phyloP scores from a whole-genome alignment of 768 basidiomycete species.

The Floccularia luteovirens region DNA sequence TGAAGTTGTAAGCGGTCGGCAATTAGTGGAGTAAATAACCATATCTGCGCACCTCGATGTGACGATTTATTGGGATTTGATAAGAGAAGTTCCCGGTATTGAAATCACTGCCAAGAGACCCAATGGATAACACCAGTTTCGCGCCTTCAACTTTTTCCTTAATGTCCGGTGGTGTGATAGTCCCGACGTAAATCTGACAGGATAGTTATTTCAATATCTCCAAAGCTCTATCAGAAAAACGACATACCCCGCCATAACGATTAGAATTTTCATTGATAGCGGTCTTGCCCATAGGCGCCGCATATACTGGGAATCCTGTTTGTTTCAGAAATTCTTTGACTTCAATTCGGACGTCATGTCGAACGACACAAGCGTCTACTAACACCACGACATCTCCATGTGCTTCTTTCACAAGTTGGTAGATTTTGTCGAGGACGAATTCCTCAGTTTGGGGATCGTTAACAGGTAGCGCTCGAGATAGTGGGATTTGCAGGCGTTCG shows the following conservation, averaged over 20 bases:
- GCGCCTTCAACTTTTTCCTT: constrained; percentile 69
- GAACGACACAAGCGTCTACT: constrained; percentile 74
- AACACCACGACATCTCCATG: constrained; percentile 67
- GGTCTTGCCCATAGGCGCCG: constrained; percentile 79
- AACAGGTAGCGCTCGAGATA: constrained; percentile 36
- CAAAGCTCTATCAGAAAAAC: too few relatives aligned
- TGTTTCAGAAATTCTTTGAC: constrained; percentile 51
- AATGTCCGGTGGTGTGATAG: constrained; percentile 55
- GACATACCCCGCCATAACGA: constrained; percentile 74
- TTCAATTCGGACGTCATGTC: constrained; percentile 61
- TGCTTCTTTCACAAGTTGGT: constrained; percentile 53
- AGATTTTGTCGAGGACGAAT: constrained; percentile 70
- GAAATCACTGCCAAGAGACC: constrained; percentile 68
- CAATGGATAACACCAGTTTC: constrained; percentile 70
- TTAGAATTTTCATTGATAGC: constrained; percentile 61
- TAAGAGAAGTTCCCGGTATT: constrained; percentile 88
- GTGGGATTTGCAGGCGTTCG: constrained; percentile 51
- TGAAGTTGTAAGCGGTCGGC: constrained; percentile 1
- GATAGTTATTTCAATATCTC: too few relatives aligned
- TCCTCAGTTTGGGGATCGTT: constrained; percentile 55
- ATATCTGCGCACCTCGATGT: constrained; percentile 47
- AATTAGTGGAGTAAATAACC: background rate
- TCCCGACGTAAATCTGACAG: constrained; percentile 75
- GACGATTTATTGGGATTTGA: constrained; percentile 47
- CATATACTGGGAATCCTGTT: constrained; percentile 69